These are phyloP conservation scores for Kwoniella sp. DNA, from an alignment of 768 basidiomycete genomes.

Conservation along the genomic window DNA sequence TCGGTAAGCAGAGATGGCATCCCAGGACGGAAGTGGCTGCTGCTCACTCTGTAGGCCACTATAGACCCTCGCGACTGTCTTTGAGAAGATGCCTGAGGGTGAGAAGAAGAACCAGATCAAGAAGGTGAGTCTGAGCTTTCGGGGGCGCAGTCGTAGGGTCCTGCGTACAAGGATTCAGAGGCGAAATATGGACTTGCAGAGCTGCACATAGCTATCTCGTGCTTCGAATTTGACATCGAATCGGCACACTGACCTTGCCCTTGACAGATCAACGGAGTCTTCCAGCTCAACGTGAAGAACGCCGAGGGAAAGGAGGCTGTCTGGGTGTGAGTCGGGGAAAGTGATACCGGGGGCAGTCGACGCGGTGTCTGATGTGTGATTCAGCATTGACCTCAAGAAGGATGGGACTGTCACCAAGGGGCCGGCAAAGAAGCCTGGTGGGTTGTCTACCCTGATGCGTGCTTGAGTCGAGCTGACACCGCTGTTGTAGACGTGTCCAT, in stretches of 20 bases:
- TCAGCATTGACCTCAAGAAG: slow-evolving; percentile 83
- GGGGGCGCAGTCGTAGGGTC: no score
- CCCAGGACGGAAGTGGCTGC: background rate
- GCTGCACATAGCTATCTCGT: background rate
- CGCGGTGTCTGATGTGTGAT: background rate
- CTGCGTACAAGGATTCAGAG: no score
- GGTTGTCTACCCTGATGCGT: slow-evolving; percentile 8
- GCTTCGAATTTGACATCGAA: background rate
- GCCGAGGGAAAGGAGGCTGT: slow-evolving; percentile 54
- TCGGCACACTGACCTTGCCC: slow-evolving; percentile 6
- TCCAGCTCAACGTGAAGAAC: slow-evolving; percentile 77
- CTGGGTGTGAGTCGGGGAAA: slow-evolving; percentile 25
- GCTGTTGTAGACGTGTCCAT: slow-evolving; percentile 68
- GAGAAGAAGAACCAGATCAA: slow-evolving; percentile 50
- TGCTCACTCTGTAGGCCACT: background rate
- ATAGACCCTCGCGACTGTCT: slow-evolving; percentile 39
- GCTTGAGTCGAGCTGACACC: slow-evolving; percentile 31
- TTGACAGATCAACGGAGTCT: slow-evolving; percentile 74
- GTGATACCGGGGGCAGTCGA: slow-evolving; percentile 5
- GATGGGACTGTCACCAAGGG: slow-evolving; percentile 44
- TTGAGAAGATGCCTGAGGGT: slow-evolving; percentile 45
- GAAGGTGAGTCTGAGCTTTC: slow-evolving; percentile 44
- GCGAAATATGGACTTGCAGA: no score
- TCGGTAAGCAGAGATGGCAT: slow-evolving; percentile 7
- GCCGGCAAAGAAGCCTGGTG: slow-evolving; percentile 41